Percentiles rank a stretch among this genome's conserved stretches.
phyloP scores from a whole-genome alignment of 2,329 filamentous ascomycete species.

The Elsinoe fawcettii region DNA sequence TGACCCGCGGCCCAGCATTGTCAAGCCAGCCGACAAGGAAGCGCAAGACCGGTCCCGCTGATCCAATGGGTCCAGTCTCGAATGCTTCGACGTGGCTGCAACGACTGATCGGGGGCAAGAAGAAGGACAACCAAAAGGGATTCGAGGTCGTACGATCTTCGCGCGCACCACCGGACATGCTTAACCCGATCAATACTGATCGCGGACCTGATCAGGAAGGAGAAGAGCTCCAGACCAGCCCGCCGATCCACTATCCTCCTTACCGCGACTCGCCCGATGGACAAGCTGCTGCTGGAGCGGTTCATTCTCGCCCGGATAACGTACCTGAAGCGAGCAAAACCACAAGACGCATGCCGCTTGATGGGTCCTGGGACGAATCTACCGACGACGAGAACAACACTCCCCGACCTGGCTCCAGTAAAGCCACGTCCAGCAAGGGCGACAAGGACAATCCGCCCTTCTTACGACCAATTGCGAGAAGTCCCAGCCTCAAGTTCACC shows the following conservation, averaged over 20 bases:
- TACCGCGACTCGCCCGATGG: constrained; percentile 27
- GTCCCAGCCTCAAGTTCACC: constrained; percentile 17
- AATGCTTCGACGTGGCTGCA: constrained; percentile 88
- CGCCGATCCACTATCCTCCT: constrained; percentile 26
- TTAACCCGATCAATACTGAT: constrained; percentile 33
- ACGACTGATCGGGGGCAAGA: constrained; percentile 69
- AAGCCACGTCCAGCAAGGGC: constrained; percentile 3
- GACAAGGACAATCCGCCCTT: constrained; percentile 2
- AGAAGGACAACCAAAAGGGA: constrained; percentile 89
- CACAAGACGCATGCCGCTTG: constrained; percentile 15
- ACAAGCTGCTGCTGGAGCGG: constrained; percentile 20
- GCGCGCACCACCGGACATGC: constrained; percentile 54
- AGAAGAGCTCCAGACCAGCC: constrained; percentile 29
- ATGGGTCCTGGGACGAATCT: constrained; percentile 17
- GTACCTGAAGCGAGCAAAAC: constrained; percentile 15
- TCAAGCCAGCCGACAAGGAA: constrained; percentile 67
- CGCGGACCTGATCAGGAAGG: constrained; percentile 49
- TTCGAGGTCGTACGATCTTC: constrained; percentile 94
- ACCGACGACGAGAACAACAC: constrained; percentile 9
- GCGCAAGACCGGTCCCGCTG: constrained; percentile 85
- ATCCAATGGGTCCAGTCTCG: constrained; percentile 84
- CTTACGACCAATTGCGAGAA: constrained; percentile 17
- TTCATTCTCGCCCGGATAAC: constrained; percentile 15
- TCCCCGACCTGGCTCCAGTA: background rate
- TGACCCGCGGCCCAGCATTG: constrained; percentile 70